Conservation (phyloP, 1,284 basidiomycete species). For the Ganoderma sinense region DNA sequence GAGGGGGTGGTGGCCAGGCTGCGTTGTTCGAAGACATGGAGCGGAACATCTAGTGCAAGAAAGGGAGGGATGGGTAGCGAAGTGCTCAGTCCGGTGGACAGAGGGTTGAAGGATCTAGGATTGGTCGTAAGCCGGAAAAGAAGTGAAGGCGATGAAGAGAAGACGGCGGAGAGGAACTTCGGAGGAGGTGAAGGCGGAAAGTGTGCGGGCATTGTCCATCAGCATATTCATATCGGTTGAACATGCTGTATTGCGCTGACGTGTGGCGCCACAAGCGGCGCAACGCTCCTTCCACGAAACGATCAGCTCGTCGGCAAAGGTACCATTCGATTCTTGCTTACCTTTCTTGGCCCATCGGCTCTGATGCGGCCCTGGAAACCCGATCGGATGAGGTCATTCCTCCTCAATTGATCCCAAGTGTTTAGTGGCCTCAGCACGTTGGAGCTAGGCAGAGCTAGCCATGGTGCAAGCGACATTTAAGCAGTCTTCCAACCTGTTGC, state of each 20-base stretch:
- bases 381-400: conserved; percentile 1
- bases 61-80: not conserved
- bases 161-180: not conserved
- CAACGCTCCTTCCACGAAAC: conserved; percentile 20
- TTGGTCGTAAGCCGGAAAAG: not conserved
- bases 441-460: not conserved
- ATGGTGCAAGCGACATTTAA: not conserved
- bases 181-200: not conserved
- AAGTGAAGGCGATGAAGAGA: conserved; percentile 2
- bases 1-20: conserved; percentile 29
- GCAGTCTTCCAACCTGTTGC: not conserved
- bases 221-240: conserved; percentile 8
- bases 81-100: not conserved
- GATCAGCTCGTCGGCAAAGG: conserved; percentile 21
- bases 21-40: conserved; percentile 14
- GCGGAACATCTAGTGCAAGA: not conserved
- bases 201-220: not conserved
- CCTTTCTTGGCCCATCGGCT: conserved; percentile 18
- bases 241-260: conserved; percentile 19
- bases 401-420: not conserved
- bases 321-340: conserved; percentile 16
- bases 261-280: conserved; percentile 23
- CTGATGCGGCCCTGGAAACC: conserved; percentile 9
- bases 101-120: not conserved
- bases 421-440: not conserved